Evolutionary conservation across 495 filamentous ascomycete genomes (phyloP).

Genomic region (Monascus purpureus): DNA sequence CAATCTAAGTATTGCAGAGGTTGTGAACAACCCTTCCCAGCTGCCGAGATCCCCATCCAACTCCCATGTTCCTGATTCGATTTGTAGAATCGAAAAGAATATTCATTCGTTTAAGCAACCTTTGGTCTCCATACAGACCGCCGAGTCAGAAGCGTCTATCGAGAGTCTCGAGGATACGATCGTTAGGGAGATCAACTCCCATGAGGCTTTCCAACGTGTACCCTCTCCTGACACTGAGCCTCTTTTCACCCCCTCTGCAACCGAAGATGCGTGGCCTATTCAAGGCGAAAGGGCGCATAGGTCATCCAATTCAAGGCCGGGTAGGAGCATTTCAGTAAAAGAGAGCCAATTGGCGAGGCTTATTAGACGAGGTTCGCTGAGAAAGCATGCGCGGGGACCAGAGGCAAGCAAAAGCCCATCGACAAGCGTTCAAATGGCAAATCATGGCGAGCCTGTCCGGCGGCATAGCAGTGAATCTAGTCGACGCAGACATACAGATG

Average conservation of each 20-base stretch:
- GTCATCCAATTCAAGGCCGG: conserved; percentile 2
- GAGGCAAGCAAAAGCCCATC: conserved; percentile 23
- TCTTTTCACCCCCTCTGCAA: conserved; percentile 22
- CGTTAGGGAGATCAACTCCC: conserved; percentile 33
- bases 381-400: conserved; percentile 16
- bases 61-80: conserved; percentile 10
- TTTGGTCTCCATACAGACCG: conserved; percentile 16
- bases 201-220: conserved; percentile 30
- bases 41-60: conserved; percentile 10
- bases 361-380: conserved; percentile 20
- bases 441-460: conserved; percentile 10
- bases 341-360: conserved; percentile 18
- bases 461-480: conserved; percentile 7
- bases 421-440: conserved; percentile 14
- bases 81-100: conserved; percentile 23
- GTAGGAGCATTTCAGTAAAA: conserved; percentile 13
- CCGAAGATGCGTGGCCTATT: conserved; percentile 10
- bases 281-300: not conserved
- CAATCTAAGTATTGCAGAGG: conserved; percentile 28
- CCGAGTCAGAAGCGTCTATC: conserved; percentile 24
- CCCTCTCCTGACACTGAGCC: conserved; percentile 21
- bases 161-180: conserved; percentile 34
- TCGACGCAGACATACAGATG: conserved; percentile 29
- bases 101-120: conserved; percentile 32
- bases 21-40: conserved; percentile 30